Evolutionary conservation across 164 flowering plant species (phyloP).

Genomic region (Magnolia kwangsiensis): DNA sequence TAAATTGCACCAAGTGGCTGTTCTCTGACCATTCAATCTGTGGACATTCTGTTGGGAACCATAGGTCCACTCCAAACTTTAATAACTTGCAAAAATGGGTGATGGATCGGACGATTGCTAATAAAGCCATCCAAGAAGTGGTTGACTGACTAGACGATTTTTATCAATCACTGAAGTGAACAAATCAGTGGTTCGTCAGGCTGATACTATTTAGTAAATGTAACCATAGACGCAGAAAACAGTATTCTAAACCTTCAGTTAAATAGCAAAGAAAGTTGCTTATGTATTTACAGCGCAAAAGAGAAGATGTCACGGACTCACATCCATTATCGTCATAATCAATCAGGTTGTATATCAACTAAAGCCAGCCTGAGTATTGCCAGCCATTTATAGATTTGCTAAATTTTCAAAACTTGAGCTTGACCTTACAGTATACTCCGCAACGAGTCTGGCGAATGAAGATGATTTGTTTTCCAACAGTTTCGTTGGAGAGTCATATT

Average conservation of each 20-base stretch:
- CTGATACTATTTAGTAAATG: too few species aligned
- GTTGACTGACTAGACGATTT: too few species aligned
- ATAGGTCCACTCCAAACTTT: neutral
- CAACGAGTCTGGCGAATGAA: conserved; percentile 62
- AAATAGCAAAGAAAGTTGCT: neutral
- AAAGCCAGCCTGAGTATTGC: neutral
- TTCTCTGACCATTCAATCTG: too few species aligned
- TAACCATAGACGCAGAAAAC: neutral
- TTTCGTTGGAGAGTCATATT: conserved; percentile 56
- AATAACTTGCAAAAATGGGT: too few species aligned
- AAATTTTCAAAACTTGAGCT: conserved; percentile 26
- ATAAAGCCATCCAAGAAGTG: too few species aligned
- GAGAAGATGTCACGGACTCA: neutral
- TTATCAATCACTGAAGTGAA: too few species aligned
- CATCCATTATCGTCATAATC: neutral
- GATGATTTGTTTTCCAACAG: conserved; percentile 63
- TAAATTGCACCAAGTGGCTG: too few species aligned
- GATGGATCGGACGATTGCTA: too few species aligned
- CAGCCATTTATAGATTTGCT: neutral
- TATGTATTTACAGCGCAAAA: neutral
- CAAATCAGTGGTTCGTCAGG: neutral
- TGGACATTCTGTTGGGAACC: too few species aligned
- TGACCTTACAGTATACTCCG: conserved; percentile 59
- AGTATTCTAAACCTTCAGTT: too few species aligned
- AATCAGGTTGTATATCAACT: neutral